Conservation (phyloP, 2,329 filamentous ascomycete species). For the Karstenula rhodostoma region DNA sequence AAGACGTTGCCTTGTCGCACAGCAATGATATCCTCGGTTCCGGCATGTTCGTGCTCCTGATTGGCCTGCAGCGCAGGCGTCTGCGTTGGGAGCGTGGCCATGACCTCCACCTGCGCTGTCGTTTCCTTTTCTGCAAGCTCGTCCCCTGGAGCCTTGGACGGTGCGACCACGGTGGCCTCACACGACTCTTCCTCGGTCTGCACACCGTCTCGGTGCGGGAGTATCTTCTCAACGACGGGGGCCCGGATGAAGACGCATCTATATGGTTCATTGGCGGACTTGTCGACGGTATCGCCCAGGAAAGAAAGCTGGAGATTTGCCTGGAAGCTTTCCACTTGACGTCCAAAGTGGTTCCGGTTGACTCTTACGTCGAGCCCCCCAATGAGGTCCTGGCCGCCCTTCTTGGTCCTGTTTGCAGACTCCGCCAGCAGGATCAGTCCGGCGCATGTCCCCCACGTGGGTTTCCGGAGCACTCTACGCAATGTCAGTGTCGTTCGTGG, state of each 20-base stretch:
- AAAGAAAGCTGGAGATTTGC: conserved; percentile 77
- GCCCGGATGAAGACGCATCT: conserved; percentile 92
- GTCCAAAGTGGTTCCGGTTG: conserved; percentile 92
- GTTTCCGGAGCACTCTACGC: conserved; percentile 73
- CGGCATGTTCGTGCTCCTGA: conserved; percentile 55
- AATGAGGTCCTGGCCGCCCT: conserved; percentile 90
- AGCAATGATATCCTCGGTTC: conserved; percentile 77
- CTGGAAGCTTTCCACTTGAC: conserved; percentile 92
- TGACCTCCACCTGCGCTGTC: conserved; percentile 63
- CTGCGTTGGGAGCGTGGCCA: conserved; percentile 64
- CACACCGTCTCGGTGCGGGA: conserved; percentile 62
- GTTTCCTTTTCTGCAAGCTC: conserved; percentile 55
- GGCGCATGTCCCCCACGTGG: conserved; percentile 95
- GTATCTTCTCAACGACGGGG: conserved; percentile 85
- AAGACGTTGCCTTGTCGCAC: conserved; percentile 91
- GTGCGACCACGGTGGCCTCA: conserved; percentile 65
- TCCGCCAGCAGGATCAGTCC: conserved; percentile 91
- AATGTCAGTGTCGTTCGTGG: conserved; percentile 16
- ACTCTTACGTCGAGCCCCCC: conserved; percentile 91
- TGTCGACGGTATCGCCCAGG: conserved; percentile 52
- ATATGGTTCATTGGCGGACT: conserved; percentile 63
- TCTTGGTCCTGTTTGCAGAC: conserved; percentile 85
- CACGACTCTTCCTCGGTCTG: conserved; percentile 58
- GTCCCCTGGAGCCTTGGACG: conserved; percentile 59
- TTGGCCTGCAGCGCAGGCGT: conserved; percentile 59